Percentiles rank a stretch among this genome's conserved stretches.
Conservation (phyloP, 2,329 filamentous ascomycete genomes). For the Lojkania enalia region DNA sequence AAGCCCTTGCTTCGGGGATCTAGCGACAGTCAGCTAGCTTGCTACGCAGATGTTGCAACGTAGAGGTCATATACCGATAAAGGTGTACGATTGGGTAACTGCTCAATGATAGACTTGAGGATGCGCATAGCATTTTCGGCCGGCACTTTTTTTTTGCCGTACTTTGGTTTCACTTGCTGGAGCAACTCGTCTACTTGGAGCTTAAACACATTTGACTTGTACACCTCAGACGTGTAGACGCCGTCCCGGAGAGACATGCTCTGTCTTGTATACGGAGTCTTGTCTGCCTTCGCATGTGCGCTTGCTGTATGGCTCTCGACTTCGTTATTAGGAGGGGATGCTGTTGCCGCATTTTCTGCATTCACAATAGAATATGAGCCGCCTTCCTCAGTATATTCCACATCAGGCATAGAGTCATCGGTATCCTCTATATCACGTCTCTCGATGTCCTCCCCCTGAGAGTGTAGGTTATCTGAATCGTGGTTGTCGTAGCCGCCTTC, state of each 20-base stretch:
- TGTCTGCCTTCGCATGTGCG: not conserved
- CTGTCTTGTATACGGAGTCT: constrained; percentile 25
- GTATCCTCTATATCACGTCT: constrained; percentile 12
- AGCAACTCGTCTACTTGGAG: constrained; percentile 68
- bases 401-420: constrained; percentile 11
- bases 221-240: constrained; percentile 57
- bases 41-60: not conserved
- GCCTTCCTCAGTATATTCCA: not conserved
- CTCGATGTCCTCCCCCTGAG: constrained; percentile 17
- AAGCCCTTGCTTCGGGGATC: constrained; percentile 70
- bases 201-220: constrained; percentile 69
- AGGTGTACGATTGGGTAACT: constrained; percentile 55
- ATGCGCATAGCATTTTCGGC: constrained; percentile 50
- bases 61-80: constrained; percentile 43
- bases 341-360: not conserved
- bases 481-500: constrained; percentile 30
- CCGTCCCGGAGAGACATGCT: constrained; percentile 35
- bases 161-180: constrained; percentile 59
- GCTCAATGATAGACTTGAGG: constrained; percentile 57
- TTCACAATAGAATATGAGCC: not conserved
- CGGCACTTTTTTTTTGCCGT: constrained; percentile 58
- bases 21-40: constrained; percentile 41
- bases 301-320: constrained; percentile 10
- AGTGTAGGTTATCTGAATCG: constrained; percentile 17
- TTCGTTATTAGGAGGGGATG: constrained; percentile 10